Conservation (phyloP, 2,329 filamentous ascomycete genomes). For the Fusarium domesticum region DNA sequence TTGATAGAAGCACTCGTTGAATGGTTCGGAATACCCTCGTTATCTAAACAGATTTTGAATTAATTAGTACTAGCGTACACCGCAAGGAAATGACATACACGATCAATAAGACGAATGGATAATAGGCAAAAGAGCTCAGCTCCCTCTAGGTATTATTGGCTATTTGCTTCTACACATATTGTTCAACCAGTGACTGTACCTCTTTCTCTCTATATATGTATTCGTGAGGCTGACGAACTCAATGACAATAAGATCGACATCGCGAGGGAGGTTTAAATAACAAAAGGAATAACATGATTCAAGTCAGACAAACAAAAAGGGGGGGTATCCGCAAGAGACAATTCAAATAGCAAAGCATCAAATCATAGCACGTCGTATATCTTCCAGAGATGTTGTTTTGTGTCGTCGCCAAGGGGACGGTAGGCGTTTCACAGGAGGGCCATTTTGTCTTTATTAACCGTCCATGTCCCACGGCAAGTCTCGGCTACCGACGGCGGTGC, state of each 20-base stretch:
- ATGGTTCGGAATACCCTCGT: slow-evolving; percentile 5
- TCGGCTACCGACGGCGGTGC: slow-evolving; percentile 46
- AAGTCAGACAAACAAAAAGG: slow-evolving; percentile 18
- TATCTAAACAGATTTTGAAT: not conserved
- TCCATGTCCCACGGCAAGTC: slow-evolving; percentile 51
- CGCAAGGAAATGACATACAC: not conserved
- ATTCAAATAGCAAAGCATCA: slow-evolving; percentile 18
- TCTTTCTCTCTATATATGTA: slow-evolving; percentile 14
- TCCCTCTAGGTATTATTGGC: slow-evolving; percentile 8
- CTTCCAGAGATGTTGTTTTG: slow-evolving; percentile 22
- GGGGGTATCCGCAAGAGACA: slow-evolving; percentile 26
- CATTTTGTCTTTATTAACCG: slow-evolving; percentile 24
- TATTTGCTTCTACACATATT: slow-evolving; percentile 5
- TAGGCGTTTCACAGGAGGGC: slow-evolving; percentile 9
- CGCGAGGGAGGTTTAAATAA: slow-evolving; percentile 12
- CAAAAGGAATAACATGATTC: slow-evolving; percentile 10
- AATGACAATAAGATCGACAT: not conserved
- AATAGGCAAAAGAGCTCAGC: slow-evolving; percentile 15
- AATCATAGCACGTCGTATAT: slow-evolving; percentile 14
- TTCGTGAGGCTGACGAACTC: slow-evolving; percentile 5
- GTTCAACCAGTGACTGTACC: slow-evolving; percentile 1
- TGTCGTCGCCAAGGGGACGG: slow-evolving; percentile 2
- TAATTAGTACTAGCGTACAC: not conserved
- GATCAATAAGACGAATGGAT: not conserved
- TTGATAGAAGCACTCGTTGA: slow-evolving; percentile 13